Evolutionary conservation across 2,329 filamentous ascomycete species (phyloP), one percentile per base, ranked within the genome.

Genomic region (Alternaria burnsii): DNA sequence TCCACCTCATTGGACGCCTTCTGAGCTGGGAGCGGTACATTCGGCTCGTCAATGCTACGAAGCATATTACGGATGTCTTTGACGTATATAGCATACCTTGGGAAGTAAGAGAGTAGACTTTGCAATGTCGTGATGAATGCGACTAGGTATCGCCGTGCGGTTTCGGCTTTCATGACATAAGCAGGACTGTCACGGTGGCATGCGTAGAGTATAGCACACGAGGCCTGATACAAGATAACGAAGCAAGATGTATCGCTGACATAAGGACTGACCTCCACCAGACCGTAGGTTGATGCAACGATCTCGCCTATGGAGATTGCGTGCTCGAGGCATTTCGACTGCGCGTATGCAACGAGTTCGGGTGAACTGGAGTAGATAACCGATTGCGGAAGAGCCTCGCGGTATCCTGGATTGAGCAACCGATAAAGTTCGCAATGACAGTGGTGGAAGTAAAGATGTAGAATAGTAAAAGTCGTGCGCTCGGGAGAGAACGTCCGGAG

Each of bases 171-270:
- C 59, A 65, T 62, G 6, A 36, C 50, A 36, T 53, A 62, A 4
- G 59, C 55, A 12, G 58, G 62, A 44, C 62, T 65, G 36, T 65
- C 59, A 16, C 59, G 55, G 30, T 65, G 62, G 24, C 62, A 63
- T 12, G 61, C 61, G 42, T 65, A 65, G 14, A 65, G 44, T 8
- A 65, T 65, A 12, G 62, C 62, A 22, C 62, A 65, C 3, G 62
- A 65, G 9, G 62, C 62, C 44, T 62, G 59, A 30, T 65, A 65
- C 4, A 65, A 28, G 12, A 48, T 26, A 20, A 65, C 59, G 42
- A 65, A 65, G 28, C 28, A 36, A 11, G 43, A 28, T n/a, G 22
- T 24, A 18, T 62, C 60, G 47, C 18, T 62, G 6, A 52, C 43
- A 36, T 55, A 62, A 22, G 44, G 41, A 1, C 26, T 50, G 18